Evolutionary conservation across 257 asterid species (phyloP).

Genomic region (Nicotiana undulata): DNA sequence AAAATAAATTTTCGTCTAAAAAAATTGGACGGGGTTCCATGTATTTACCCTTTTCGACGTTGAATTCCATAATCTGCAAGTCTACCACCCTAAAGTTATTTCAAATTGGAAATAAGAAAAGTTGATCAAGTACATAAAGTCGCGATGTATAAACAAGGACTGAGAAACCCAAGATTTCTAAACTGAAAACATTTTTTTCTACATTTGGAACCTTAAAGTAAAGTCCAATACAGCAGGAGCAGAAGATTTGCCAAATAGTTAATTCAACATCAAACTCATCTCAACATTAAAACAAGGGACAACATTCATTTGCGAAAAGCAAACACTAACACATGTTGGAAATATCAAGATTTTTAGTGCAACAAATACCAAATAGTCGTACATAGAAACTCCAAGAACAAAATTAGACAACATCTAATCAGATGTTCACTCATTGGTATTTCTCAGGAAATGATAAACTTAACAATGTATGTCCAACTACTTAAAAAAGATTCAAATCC

Average conservation of each 20-base stretch:
- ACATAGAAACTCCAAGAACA: not conserved
- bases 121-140: too few species aligned
- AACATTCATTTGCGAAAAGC: not conserved
- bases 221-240: not conserved
- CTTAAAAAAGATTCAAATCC: not conserved
- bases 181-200: not conserved
- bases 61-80: too few species aligned
- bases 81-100: too few species aligned
- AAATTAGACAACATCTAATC: not conserved
- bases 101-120: too few species aligned
- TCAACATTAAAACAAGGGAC: not conserved
- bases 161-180: too few species aligned
- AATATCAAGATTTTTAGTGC: not conserved
- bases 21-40: too few species aligned
- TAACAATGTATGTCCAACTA: not conserved
- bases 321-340: not conserved
- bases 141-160: too few species aligned
- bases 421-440: not conserved
- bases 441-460: not conserved
- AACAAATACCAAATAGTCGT: not conserved
- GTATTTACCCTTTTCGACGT: too few species aligned
- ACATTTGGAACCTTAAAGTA: not conserved
- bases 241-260: not conserved
- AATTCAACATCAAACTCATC: not conserved
- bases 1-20: too few species aligned